Evolutionary conservation across 2,329 filamentous ascomycete species (phyloP), one percentile per base, ranked within the genome.

Genomic region (Macroventuria anomochaeta): DNA sequence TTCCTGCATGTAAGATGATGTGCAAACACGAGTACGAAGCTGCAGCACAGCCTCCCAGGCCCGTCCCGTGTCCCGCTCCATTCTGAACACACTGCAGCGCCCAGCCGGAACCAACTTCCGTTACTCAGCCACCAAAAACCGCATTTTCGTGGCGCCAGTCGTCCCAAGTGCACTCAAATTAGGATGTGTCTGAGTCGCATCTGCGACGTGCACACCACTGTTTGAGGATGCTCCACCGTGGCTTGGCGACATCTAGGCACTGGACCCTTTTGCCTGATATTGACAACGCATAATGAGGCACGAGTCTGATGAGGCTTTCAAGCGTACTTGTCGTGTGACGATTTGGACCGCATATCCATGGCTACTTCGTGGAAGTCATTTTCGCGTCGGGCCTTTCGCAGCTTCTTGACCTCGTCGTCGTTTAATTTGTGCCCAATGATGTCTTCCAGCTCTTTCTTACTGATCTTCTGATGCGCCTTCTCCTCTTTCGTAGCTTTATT

Each of bases 361-460:
- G 97, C 76, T 63, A 85, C 85, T 77, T 97, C 93, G 72, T 97
- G 90, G 72, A 95, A 97, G 72, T 93, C 88, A 0, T 95, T 95
- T 65, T 97, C 90, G 64, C 86, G 84, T 71, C 90, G 84, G 28
- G 95, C 92, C 75, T 80, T 88, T 80, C 96, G 96, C 70, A 99
- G 74, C 72, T 80, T 84, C 77, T 84, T 88, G 34, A 97, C 90
- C 76, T 99, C 95, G 50, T 93, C 88, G 67, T 97, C 93, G 12
- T 91, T 84, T 46, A 97, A 74, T 52, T 80, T 81, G 56, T 92
- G 79, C 1, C 93, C 93, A 0, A 88, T 91, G 3, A 89, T 87
- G 38, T 86, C 87, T 76, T 97, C 93, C 39, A 97, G 78, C 76
- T 97, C 91, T 67, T 88, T 88, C 57, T 90, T 83, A 68, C 88